Evolutionary conservation across 805 yeast genomes (phyloP), one percentile per base, ranked within the genome.

Genomic region (Saccharomycodes ludwigii): DNA sequence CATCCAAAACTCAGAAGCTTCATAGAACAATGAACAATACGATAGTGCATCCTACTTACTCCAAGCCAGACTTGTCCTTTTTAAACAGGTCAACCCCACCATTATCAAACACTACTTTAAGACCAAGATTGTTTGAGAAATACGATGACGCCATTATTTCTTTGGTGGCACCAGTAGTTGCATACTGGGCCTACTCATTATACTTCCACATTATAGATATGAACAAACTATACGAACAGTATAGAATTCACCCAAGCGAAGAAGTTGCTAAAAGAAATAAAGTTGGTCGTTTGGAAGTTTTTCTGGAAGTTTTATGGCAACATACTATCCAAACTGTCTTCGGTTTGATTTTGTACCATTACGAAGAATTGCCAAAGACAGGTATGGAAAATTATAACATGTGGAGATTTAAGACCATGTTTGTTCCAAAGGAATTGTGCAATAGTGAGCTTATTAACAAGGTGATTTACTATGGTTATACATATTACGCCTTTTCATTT

Each of bases 241-340:
- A 82, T 58, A 67, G 97, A 42, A 84, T 91, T 32, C 98, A 91
- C 54, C 86, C 97, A 14, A 75, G 86, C 23, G 93, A 79, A 44
- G 97, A 88, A 52, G 83, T 84, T 35, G 46, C 63, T 20, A 51
- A 68, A 31, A 70, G 91, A 42, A 91, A 91, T 54, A 81, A 73
- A 48, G 95, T 83, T 5, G 49, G 81, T 0, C 56, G 74, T 33
- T 31, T 46, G 4, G 80, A 78, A 28, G 97, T 91, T 8, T 46
- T 91, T 12, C 61, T 70, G 38, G 95, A 86, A 41, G 98, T 91
- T 28, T 45, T 83, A 5, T 43, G 80, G 20, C 97, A 91, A 61
- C 98, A 91, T 52, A 37, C 76, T 10, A 67, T 88, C 35, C 98
- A 91, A 60, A 68, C 91, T 3, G 40, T 71, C 3, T 76, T 75